Evolutionary conservation across 768 basidiomycete genomes (phyloP).

Genomic region (Tephrocybe sp.): DNA sequence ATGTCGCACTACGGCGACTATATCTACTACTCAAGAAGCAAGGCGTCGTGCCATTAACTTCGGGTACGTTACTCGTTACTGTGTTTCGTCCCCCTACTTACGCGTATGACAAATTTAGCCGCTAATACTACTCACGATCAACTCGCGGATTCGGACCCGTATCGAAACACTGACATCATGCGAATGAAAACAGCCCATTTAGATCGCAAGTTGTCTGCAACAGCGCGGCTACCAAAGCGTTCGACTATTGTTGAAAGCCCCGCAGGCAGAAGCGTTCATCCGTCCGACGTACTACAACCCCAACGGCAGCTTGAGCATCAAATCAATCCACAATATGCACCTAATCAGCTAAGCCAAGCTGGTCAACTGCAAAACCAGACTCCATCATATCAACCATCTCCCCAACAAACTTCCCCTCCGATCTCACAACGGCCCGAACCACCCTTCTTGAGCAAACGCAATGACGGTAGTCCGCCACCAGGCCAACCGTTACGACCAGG

Average conservation of each 20-base stretch:
- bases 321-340: conserved; percentile 25
- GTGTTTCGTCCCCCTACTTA: neutral
- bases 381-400: conserved; percentile 24
- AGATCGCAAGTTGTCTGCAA: conserved; percentile 93
- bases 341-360: conserved; percentile 30
- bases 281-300: conserved; percentile 51
- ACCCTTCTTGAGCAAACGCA: conserved; percentile 38
- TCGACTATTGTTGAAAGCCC: conserved; percentile 97
- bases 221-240: conserved; percentile 86
- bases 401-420: conserved; percentile 24
- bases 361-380: conserved; percentile 35
- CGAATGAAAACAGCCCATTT: conserved; percentile 92
- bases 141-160: conserved; percentile 61
- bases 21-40: conserved; percentile 86
- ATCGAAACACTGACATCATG: conserved; percentile 92
- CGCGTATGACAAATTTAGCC: conserved; percentile 19
- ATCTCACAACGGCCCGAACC: conserved; percentile 30
- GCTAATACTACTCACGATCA: conserved; percentile 23
- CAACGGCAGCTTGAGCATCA: conserved; percentile 46
- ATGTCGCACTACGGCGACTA: conserved; percentile 89
- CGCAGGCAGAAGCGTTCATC: conserved; percentile 79
- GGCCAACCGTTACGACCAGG: conserved; percentile 61
- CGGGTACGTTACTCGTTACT: conserved; percentile 43
- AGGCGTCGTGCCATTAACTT: conserved; percentile 83
- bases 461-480: conserved; percentile 29